Evolutionary conservation across 208 protist species (phyloP), one percentile per base, ranked within the genome.

Genomic region (Kentomonas sorsogonicus): DNA sequence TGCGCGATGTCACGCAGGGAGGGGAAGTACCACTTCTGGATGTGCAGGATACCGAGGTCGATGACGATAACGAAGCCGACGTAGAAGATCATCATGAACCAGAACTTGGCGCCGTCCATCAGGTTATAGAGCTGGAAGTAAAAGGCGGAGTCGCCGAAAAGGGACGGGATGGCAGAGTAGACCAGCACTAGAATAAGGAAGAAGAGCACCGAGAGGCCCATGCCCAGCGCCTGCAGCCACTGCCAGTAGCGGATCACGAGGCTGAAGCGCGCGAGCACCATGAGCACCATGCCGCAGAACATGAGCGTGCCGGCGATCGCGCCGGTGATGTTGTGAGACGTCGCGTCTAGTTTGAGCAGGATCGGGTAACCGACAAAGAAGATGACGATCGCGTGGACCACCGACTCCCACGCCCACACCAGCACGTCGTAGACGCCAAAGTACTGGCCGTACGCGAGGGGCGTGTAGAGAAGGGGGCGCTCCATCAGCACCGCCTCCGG

Each of bases 191-290:
- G 26, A 3, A 68, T 0, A 10, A 94, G 11, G 18, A 77, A 70
- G 33, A 86, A 29, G 2, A 86, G 1, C 3, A 75, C n/a, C 5
- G 81, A 90, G 16, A 89, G n/a, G 4, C 20, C 44, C 13, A 92
- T 60, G 10, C 86, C 86, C 10, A 84, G 9, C 16, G 69, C 43
- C 44, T 89, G 78, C 22, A 96, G 45, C 66, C 65, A 79, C 53
- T 83, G 79, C 86, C 86, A 93, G 67, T 86, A 91, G 39, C 76
- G 71, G 16, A 94, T 79, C 20, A 79, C 36, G 11, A 94, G 47
- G 3, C 55, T 58, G 23, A 91, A 86, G 38, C 86, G 83, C 9
- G 58, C 48, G 18, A 94, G 72, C 15, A 91, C 76, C 7, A 93
- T 60, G 34, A 77, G 69, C 10, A 89, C 59, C 46, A 96, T 59